A percentile compares a stretch with the other conserved stretches of the same genome.
Evolutionary conservation across 2,329 filamentous ascomycete species (phyloP).

Genomic region (Diaporthe citriasiana): DNA sequence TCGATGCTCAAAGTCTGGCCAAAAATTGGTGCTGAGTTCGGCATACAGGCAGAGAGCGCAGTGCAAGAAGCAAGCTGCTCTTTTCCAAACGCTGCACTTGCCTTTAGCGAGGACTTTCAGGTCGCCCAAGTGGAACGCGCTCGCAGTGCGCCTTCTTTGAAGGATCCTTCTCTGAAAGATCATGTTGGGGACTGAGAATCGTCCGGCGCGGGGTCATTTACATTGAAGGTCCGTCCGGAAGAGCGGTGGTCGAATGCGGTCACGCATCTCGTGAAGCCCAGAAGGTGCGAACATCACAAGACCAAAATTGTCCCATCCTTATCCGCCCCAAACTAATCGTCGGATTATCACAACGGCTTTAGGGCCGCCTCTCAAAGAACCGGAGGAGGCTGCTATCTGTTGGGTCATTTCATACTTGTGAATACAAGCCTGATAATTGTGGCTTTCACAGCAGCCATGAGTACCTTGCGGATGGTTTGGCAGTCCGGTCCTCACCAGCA

Average conservation of each 20-base stretch:
- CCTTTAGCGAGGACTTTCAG: background rate
- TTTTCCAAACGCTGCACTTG: background rate
- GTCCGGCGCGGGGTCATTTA: background rate
- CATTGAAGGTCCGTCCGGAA: too few species aligned
- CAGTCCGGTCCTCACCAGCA: conserved; percentile 1
- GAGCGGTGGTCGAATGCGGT: background rate
- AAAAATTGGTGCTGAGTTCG: background rate
- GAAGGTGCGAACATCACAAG: background rate
- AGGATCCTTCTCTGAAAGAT: too few species aligned
- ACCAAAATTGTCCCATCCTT: background rate
- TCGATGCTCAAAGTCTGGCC: background rate
- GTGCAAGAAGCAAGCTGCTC: background rate
- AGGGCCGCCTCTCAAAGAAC: background rate
- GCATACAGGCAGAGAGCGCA: background rate
- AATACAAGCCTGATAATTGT: too few species aligned
- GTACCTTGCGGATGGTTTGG: background rate
- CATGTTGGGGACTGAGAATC: background rate
- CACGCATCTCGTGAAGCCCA: background rate
- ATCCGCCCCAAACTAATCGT: background rate
- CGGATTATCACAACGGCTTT: background rate
- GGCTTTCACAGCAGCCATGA: background rate
- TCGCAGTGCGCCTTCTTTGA: background rate
- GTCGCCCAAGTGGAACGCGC: background rate
- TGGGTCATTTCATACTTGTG: too few species aligned
- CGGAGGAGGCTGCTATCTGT: background rate